Conservation (phyloP, 345 rosid species). For the Linum lewisii region DNA sequence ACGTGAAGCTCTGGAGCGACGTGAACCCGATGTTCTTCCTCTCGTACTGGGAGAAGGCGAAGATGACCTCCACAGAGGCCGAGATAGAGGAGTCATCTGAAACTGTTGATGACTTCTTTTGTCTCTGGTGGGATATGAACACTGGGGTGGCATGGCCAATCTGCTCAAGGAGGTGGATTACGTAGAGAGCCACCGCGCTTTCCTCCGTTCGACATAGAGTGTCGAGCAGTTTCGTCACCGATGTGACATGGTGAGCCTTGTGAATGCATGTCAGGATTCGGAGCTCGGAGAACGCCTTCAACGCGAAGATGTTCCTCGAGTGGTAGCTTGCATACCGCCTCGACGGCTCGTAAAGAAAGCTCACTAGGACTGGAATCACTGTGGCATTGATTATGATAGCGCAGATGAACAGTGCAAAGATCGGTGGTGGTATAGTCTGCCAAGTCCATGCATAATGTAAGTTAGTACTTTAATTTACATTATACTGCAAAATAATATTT, state of each 20-base stretch:
- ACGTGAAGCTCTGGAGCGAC: constrained; percentile 21
- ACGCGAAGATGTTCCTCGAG: constrained; percentile 25
- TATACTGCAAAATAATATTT: too few species aligned
- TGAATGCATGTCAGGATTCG: constrained; percentile 28
- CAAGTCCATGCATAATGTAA: too few species aligned
- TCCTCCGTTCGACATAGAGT: constrained; percentile 13
- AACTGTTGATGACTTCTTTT: not conserved
- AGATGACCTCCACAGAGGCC: constrained; percentile 22
- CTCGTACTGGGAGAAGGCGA: constrained; percentile 23
- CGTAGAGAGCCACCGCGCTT: constrained; percentile 19
- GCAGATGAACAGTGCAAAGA: too few species aligned
- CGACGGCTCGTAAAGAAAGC: constrained; percentile 19
- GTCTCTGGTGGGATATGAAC: constrained; percentile 20
- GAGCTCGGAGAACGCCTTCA: constrained; percentile 17
- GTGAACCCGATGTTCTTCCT: constrained; percentile 9
- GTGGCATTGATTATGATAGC: constrained; percentile 10
- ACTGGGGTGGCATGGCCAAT: constrained; percentile 24
- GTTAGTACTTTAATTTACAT: too few species aligned
- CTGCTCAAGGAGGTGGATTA: constrained; percentile 29
- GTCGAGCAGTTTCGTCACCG: constrained; percentile 26
- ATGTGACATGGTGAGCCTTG: constrained; percentile 18
- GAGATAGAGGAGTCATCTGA: not conserved
- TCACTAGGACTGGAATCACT: constrained; percentile 17
- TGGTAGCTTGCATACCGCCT: constrained; percentile 22
- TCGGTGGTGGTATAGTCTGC: too few species aligned